Percentiles rank a stretch among this genome's conserved stretches.
These are phyloP conservation scores for Colletotrichum abscissum DNA, from an alignment of 2,329 filamentous ascomycete genomes.

Conservation along the genomic window DNA sequence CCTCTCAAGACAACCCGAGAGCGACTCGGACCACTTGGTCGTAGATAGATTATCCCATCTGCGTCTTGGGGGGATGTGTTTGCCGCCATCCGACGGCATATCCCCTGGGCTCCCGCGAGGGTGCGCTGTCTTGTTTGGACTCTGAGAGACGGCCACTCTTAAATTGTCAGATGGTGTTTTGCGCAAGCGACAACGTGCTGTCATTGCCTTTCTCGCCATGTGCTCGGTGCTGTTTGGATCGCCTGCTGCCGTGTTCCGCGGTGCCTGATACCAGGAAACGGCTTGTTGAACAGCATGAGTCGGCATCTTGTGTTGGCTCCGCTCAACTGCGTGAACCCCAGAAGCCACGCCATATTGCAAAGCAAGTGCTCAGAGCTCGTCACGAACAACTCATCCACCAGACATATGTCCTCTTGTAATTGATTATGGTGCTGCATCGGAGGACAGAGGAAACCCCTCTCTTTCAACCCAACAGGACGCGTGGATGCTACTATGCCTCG, in stretches of 20 bases:
- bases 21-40: not conserved
- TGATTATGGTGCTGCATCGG: not conserved
- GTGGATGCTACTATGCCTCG: constrained; percentile 9
- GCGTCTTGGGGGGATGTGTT: not conserved
- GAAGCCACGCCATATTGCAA: constrained; percentile 21
- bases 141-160: not conserved
- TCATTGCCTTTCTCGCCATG: not conserved
- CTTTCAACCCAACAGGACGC: not conserved
- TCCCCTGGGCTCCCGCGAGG: not conserved
- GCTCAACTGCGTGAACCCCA: constrained; percentile 1
- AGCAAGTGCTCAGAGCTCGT: constrained; percentile 24
- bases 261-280: constrained; percentile 5
- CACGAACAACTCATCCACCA: not conserved
- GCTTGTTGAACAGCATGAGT: not conserved
- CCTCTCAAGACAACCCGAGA: not conserved
- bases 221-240: not conserved
- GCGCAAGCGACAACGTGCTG: not conserved
- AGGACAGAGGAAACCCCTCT: not conserved
- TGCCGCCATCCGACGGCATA: constrained; percentile 22
- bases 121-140: constrained; percentile 15
- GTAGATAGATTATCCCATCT: constrained; percentile 17
- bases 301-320: not conserved
- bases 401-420: not conserved
- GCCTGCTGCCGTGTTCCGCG: constrained; percentile 3
- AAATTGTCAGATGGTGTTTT: not conserved